Evolutionary conservation across 345 rosid species (phyloP).

Genomic region (Physaria fendleri): DNA sequence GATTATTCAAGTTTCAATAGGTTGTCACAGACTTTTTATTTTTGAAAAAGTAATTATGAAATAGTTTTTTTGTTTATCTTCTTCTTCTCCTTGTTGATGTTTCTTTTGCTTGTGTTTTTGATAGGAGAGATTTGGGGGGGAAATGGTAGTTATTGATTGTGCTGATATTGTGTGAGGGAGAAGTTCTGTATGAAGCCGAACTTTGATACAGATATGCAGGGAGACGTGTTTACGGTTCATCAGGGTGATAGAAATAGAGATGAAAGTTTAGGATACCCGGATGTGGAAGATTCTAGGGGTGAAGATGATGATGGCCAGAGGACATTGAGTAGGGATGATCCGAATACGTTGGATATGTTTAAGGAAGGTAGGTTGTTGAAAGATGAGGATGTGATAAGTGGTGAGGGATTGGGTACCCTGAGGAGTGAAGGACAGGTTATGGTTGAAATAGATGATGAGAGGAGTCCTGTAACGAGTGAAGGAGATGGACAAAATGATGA

Average conservation of each 20-base stretch:
- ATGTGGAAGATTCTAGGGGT: slow-evolving; percentile 15
- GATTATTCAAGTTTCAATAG: slow-evolving; percentile 3
- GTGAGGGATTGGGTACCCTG: not conserved
- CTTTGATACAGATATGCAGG: slow-evolving; percentile 19
- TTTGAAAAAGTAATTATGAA: no score
- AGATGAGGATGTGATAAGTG: slow-evolving; percentile 1
- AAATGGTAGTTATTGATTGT: not conserved
- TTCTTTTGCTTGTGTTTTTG: not conserved
- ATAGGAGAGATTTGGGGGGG: not conserved
- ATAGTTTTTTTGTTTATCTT: not conserved
- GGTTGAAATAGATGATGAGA: slow-evolving; percentile 11
- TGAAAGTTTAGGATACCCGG: slow-evolving; percentile 9
- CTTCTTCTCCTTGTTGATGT: not conserved
- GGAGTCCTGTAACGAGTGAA: not conserved
- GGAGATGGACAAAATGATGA: not conserved
- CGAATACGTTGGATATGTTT: not conserved
- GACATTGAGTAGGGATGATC: not conserved
- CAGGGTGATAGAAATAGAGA: slow-evolving; percentile 19
- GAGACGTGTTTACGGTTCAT: slow-evolving; percentile 28
- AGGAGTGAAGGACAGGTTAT: not conserved
- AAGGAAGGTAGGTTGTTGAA: not conserved
- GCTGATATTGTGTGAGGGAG: slow-evolving; percentile 17
- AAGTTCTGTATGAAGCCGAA: not conserved
- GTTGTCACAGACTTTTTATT: not conserved
- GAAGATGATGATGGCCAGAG: slow-evolving; percentile 27